These are phyloP conservation scores for Collybia sp. DNA, from an alignment of 768 basidiomycete genomes.

Conservation along the genomic window DNA sequence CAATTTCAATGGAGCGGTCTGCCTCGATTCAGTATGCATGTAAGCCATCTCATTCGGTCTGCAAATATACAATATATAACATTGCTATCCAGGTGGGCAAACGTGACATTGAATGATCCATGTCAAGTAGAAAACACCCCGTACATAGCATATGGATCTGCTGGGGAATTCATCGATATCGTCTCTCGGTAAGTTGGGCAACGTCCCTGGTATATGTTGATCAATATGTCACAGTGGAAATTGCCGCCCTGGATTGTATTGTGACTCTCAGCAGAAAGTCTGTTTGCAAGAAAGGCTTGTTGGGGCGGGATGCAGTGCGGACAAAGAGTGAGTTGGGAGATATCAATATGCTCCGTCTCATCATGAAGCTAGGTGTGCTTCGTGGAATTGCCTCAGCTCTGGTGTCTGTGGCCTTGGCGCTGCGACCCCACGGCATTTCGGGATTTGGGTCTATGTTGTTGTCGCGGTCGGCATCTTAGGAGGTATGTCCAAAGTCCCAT, in stretches of 20 bases:
- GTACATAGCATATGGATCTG: conserved; percentile 64
- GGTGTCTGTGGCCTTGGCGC: conserved; percentile 62
- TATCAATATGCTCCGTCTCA: background rate
- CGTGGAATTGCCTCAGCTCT: conserved; percentile 65
- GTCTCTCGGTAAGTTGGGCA: conserved; percentile 61
- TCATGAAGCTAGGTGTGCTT: conserved; percentile 48
- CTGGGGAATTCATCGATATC: conserved; percentile 66
- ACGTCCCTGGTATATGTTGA: background rate
- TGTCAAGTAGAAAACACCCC: conserved; percentile 78
- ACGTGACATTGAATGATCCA: conserved; percentile 55
- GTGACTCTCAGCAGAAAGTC: conserved; percentile 53
- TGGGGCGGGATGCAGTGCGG: conserved; percentile 52
- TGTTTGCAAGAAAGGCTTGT: conserved; percentile 58
- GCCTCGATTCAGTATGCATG: conserved; percentile 83
- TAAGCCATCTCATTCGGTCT: conserved; percentile 28
- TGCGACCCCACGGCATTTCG: conserved; percentile 57
- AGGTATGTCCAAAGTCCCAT: conserved; percentile 36
- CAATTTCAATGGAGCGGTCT: conserved; percentile 80
- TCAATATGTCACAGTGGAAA: conserved; percentile 46
- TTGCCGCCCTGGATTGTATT: conserved; percentile 71
- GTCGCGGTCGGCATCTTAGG: conserved; percentile 70
- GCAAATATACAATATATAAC: background rate
- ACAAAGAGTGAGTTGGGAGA: conserved; percentile 34
- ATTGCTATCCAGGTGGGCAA: conserved; percentile 59
- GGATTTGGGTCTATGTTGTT: conserved; percentile 65